Base-by-base conservation (phyloP, 139 green algal genomes). In the Coelastrella sp. region DNA sequence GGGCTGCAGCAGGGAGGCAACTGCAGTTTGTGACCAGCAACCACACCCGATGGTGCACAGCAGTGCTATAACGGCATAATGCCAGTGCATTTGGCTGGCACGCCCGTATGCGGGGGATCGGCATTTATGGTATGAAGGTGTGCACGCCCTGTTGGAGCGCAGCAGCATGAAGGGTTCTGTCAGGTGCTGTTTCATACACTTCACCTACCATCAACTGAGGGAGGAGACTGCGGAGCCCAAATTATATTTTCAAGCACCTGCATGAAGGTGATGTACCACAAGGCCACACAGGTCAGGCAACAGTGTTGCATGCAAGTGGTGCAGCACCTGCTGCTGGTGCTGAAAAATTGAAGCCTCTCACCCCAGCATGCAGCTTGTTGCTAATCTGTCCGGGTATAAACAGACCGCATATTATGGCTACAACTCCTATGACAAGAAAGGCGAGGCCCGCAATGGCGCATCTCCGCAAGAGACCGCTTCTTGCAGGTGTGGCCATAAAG, bases 171-270 rank as follows among this genome's bases (percentile, higher is more conserved):
- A 49, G 35, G 35, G 35, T 49, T 49, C 35, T 49, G 35, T 49
- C 35, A 49, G 35, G 35, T 49, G 35, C 35, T 49, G 35, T 49
- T 49, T 49, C 35, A 49, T 49, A 49, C 1, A 49, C 7, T 81
- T 35, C 56, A 86, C 84, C 49, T 25, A 90, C 85, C 73, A 84
- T 90, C 85, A 19, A 63, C 61, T 19, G 56, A 35, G 25, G 85
- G 73, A 57, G 85, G 85, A 27, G 85, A 90, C 8, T 61, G n/a
- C 6, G 85, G 73, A 6, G 73, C 84, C 85, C 85, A 90, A 9
- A 90, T 25, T 15, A 90, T 76, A 20, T 27, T 78, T 6, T 90
- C 85, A 15, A 75, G 17, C 14, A 90, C 27, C 85, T 90, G 85
- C 74, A 76, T 19, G n/a, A n/a, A 49, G 35, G 35, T 49, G 35